Base-by-base conservation (phyloP, 1,284 basidiomycete genomes). In the Irpex sp. region DNA sequence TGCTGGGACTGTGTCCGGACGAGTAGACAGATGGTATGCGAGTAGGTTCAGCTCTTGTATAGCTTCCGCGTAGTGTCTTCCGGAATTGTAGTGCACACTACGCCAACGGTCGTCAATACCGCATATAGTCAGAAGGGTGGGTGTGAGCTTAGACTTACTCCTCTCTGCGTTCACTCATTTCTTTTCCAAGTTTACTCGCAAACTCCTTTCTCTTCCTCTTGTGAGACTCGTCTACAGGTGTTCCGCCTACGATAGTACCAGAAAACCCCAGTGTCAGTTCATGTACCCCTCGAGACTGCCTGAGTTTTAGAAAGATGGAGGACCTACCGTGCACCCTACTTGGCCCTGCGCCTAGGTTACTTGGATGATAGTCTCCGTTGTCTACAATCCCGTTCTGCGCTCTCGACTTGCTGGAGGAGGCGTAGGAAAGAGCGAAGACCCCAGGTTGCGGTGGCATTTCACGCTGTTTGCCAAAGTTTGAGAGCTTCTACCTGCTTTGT, bases 91-190 rank as follows among this genome's bases (percentile, higher is more conserved):
- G 35, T 61, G 54, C 1, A 54, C 42, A 12, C 62, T 61, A 47
- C 61, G 58, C 35, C 23, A 62, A 3, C 55, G 12, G 33, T 37
- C 16, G 28, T 6, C 16, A 21, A 48, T 64, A 39, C 48, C 62
- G 61, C 36, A 14, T 63, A 55, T 58, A 56, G 61, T 45, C 28
- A 55, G 5, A 10, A 12, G 14, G 6, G 52, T 62, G 61, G 42
- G 53, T 12, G 58, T 62, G 60, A 67, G 51, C 62, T 56, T 33
- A 51, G 5, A 81, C 28, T 28, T 5, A 90, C 88, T 90, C 87
- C 69, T 90, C 87, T 67, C 86, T 78, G 61, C 87, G 78, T 71
- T 91, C 87, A 67, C 72, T 80, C 75, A 88, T 81, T 67, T 91
- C 87, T 70, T 86, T 90, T 21, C 82, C 82, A 45, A 88, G 70